Percentiles rank a stretch among this genome's conserved stretches.
These are phyloP conservation scores for Kondoa subrosea DNA, from an alignment of 768 basidiomycete species.

Conservation along the genomic window DNA sequence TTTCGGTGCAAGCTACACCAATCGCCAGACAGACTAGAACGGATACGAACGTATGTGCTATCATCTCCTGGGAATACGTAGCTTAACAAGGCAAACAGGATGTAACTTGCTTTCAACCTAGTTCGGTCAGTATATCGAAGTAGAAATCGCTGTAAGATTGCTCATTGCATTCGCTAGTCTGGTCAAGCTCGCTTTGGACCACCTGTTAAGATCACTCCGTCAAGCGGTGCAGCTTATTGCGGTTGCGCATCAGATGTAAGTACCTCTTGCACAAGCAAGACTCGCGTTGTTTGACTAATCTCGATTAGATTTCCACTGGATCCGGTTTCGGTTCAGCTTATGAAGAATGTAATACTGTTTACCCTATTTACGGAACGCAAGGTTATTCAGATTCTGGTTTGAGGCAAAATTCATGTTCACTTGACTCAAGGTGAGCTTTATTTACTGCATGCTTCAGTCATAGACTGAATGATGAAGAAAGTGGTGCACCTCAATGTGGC, in stretches of 20 bases:
- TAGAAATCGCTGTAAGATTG: background rate
- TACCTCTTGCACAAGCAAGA: too few species aligned
- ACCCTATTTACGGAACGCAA: background rate
- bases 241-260: background rate
- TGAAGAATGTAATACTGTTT: background rate
- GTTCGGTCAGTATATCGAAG: background rate
- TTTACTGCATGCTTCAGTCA: background rate
- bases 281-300: background rate
- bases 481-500: background rate
- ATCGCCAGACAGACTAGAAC: background rate
- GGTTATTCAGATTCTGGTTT: background rate
- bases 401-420: conserved; percentile 1
- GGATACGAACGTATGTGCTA: background rate
- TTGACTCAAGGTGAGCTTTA: background rate
- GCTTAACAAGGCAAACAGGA: background rate
- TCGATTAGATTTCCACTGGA: background rate
- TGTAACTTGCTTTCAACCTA: background rate
- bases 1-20: background rate
- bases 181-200: background rate
- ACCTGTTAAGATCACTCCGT: background rate
- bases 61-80: background rate
- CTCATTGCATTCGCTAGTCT: background rate
- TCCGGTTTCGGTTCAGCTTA: background rate
- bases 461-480: background rate
- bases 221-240: background rate